Evolutionary conservation across 257 asterid species (phyloP), one percentile per base, ranked within the genome.

Genomic region (Prunella vulgaris): DNA sequence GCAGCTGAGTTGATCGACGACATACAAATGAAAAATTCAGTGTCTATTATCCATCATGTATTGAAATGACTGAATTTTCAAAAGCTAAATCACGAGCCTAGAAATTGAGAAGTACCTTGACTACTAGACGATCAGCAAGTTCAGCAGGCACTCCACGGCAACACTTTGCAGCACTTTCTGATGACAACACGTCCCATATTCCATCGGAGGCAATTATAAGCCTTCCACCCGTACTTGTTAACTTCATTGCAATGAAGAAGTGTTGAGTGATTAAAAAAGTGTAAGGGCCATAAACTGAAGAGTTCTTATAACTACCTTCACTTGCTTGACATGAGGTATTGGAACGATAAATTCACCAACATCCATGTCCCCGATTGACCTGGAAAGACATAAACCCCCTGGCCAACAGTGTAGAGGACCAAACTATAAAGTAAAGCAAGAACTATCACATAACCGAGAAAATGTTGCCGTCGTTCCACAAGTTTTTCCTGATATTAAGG

Each of bases 321-420:
- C 88, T 88, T 88, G 96, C 78, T 88, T 86, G 77, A 88, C 96
- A 66, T 81, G 65, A 0, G 96, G 96, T 70, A 88, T 82, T 32
- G 96, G 96, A 54, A 86, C 93, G 13, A 89, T 89, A 78, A 78
- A 89, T 72, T 86, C 96, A 2, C 93, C 93, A 6, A 89, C 91
- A 63, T 89, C 93, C 91, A 86, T 89, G 74, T 89, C 96, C 15
- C 96, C 90, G 0, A 86, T 89, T 69, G 96, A 89, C 82, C 96
- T 78, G 10, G 93, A 89, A 72, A 89, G 96, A 77, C 93, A 84
- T 61, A 89, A 81, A 32, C 93, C 96, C 18, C 96, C 91, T 1
- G 96, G 93, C 96, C 96, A 89, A 78, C 93, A 89, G 20, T 93
- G 89, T 18, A 89, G 90, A 63, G 93, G 96, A 48, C 96, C 96